Evolutionary conservation across 306 rosid species (phyloP).

Genomic region (Aeschynomene evenia): DNA sequence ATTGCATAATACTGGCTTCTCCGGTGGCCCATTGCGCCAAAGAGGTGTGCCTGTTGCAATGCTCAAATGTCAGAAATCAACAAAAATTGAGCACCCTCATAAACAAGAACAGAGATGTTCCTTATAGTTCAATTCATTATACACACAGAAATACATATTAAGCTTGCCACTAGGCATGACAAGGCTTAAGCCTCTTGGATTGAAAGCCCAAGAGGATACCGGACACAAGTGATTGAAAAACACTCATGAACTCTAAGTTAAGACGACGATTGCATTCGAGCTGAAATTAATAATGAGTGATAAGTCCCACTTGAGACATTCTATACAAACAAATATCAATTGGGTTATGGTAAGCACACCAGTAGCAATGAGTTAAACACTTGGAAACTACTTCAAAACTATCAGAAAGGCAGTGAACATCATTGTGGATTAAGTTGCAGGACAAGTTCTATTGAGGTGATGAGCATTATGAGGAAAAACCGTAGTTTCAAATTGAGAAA

Average conservation of each 20-base stretch:
- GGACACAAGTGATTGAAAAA: slow-evolving; percentile 17
- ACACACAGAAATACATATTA: neutral
- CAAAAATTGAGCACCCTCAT: slow-evolving; percentile 14
- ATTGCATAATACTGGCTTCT: slow-evolving; percentile 97
- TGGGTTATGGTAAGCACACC: slow-evolving; percentile 9
- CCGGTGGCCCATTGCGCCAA: slow-evolving; percentile 99
- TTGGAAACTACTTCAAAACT: slow-evolving; percentile 19
- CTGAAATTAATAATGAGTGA: slow-evolving; percentile 15
- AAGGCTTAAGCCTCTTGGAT: slow-evolving; percentile 16
- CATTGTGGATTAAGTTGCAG: slow-evolving; percentile 25
- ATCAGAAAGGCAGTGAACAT: slow-evolving; percentile 20
- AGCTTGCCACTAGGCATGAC: slow-evolving; percentile 5
- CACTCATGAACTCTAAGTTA: neutral
- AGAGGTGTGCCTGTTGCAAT: slow-evolving; percentile 91
- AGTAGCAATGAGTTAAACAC: slow-evolving; percentile 21
- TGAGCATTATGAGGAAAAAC: slow-evolving; percentile 3
- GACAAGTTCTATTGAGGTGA: slow-evolving; percentile 19
- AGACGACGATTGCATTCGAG: slow-evolving; percentile 24
- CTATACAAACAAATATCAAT: neutral
- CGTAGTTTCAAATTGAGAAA: slow-evolving; percentile 17
- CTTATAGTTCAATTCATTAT: slow-evolving; percentile 20
- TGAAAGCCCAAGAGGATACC: slow-evolving; percentile 16
- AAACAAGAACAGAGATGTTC: slow-evolving; percentile 2
- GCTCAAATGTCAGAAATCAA: slow-evolving; percentile 40
- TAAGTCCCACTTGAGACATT: slow-evolving; percentile 9